A percentile compares a stretch with the other conserved stretches of the same genome.
Evolutionary conservation across 495 filamentous ascomycete species (phyloP).

Genomic region (Apodospora peruviana): DNA sequence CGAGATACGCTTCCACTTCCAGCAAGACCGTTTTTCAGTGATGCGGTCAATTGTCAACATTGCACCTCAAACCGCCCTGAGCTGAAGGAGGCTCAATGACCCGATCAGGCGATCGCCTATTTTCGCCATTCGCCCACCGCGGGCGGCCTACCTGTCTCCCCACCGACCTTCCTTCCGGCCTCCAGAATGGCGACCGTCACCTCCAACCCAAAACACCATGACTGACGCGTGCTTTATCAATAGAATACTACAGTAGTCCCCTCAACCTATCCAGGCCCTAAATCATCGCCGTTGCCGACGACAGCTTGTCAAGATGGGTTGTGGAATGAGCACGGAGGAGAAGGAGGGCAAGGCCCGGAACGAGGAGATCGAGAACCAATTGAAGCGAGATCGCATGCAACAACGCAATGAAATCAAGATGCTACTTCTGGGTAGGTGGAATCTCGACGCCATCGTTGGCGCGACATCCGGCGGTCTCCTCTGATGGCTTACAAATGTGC

Average conservation of each 20-base stretch:
- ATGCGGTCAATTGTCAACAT: no score
- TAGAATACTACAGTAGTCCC: conserved; percentile 12
- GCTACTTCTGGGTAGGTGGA: conserved; percentile 82
- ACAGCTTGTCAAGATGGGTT: conserved; percentile 79
- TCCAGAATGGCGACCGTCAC: not conserved
- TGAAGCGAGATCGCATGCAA: conserved; percentile 92
- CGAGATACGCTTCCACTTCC: not conserved
- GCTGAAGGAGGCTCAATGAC: no score
- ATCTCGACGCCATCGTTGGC: not conserved
- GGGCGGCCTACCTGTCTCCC: no score
- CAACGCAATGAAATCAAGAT: conserved; percentile 99
- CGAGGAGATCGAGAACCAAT: conserved; percentile 98
- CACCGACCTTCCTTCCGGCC: no score
- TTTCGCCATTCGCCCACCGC: no score
- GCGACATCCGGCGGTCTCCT: not conserved
- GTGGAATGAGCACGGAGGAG: conserved; percentile 99
- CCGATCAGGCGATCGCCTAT: no score
- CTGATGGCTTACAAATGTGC: conserved; percentile 11
- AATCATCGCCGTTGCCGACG: conserved; percentile 12
- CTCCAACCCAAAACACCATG: not conserved
- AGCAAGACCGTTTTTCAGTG: no score
- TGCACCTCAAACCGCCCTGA: no score
- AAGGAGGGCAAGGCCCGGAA: conserved; percentile 99
- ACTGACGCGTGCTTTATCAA: conserved; percentile 9
- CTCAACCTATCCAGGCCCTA: conserved; percentile 14